These are phyloP conservation scores for Colletotrichum navitas DNA, from an alignment of 2,329 filamentous ascomycete species.

Conservation along the genomic window DNA sequence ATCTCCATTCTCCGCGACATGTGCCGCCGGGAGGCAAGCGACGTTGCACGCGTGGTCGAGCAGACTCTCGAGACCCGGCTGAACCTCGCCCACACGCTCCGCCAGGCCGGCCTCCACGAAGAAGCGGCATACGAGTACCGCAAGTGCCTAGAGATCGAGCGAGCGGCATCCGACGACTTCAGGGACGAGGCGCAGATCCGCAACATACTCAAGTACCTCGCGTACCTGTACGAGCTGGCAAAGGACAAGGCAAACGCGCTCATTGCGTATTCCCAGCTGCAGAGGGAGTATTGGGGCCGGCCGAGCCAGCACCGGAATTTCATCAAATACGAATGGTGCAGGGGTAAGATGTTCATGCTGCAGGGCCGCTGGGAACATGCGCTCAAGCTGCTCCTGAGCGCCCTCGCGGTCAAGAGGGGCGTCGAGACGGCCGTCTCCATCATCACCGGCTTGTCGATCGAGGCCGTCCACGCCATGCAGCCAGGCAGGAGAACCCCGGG, in stretches of 20 bases:
- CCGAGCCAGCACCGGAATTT: constrained; percentile 36
- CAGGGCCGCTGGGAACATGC: constrained; percentile 40
- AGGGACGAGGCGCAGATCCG: constrained; percentile 36
- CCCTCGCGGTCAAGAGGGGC: constrained; percentile 34
- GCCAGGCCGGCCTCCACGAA: constrained; percentile 29
- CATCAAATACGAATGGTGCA: constrained; percentile 39
- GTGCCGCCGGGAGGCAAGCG: constrained; percentile 37
- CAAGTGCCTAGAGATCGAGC: constrained; percentile 42
- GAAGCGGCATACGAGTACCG: constrained; percentile 42
- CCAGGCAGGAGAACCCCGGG: background rate
- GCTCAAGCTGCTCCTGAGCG: constrained; percentile 38
- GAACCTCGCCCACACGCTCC: constrained; percentile 40
- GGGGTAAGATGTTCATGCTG: constrained; percentile 42
- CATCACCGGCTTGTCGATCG: constrained; percentile 29
- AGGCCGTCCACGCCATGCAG: constrained; percentile 29
- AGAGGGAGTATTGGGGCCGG: constrained; percentile 36
- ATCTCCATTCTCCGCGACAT: constrained; percentile 39
- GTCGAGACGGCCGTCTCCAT: constrained; percentile 30
- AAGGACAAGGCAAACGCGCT: constrained; percentile 32
- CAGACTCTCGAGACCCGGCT: constrained; percentile 37
- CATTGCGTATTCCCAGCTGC: constrained; percentile 41
- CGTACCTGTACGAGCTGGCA: constrained; percentile 40
- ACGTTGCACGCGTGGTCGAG: constrained; percentile 33
- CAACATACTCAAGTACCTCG: constrained; percentile 41
- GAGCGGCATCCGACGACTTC: constrained; percentile 31